Base-by-base conservation (phyloP, 768 basidiomycete species). In the Pulveroboletus sp. region DNA sequence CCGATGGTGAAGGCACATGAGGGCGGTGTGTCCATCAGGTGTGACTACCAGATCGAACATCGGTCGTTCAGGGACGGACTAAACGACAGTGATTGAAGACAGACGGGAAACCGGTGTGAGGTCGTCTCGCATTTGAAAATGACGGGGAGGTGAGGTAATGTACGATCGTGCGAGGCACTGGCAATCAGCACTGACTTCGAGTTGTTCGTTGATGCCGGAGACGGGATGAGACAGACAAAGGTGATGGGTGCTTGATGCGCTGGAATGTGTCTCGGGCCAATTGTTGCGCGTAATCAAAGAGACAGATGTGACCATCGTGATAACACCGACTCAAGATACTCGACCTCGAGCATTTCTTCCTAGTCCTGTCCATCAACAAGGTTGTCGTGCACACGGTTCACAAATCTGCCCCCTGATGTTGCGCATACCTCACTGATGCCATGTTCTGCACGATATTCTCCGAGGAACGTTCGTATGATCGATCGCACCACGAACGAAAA, bases 291-390 rank as follows among this genome's bases (percentile, higher is more conserved):
- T 85, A 80, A 63, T 89, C 80, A 62, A 91, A 93, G 1, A 82
- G 65, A 42, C 89, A 84, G 42, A 93, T 57, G 46, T 76, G 73
- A 12, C 86, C 86, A 55, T 93, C 93, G 93, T 1, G 93, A 92
- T 67, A 95, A 74, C 2, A 93, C 77, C 14, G 86, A 89, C 68
- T 92, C 85, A 49, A 96, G 83, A 70, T 95, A 95, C 68, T 95
- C 93, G 41, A 95, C 81, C 60, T 94, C 85, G 18, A 95, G 78
- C 3, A 88, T 92, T 68, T 91, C 88, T 77, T 94, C 92, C 85
- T 90, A 35, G 45, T 49, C 43, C 50, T 41, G 37, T 38, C 43
- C 24, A 51, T 58, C 37, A 63, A 56, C 38, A 28, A 46, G 14
- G 36, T 39, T 43, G 39, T 46, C 40, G 38, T 24, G 24, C 39